phyloP scores from a whole-genome alignment of 306 rosid genomes.

The Malus fusca region DNA sequence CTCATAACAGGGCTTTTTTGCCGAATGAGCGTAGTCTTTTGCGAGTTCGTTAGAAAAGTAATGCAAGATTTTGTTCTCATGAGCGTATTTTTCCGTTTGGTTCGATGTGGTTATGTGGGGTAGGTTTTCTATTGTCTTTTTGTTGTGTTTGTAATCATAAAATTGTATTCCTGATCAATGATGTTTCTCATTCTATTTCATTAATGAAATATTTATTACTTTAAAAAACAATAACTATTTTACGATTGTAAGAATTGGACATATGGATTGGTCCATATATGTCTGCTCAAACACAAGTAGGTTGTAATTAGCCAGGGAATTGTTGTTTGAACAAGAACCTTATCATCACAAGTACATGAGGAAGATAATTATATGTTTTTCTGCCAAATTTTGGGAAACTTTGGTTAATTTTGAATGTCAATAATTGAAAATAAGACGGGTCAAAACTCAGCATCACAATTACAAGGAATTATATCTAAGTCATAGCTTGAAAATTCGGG shows the following conservation, averaged over 20 bases:
- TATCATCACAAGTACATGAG: conserved; percentile 14
- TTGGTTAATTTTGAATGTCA: neutral
- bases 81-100: too few species aligned
- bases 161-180: too few species aligned
- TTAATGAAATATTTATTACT: too few species aligned
- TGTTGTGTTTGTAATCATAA: too few species aligned
- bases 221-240: too few species aligned
- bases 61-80: too few species aligned
- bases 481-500: conserved; percentile 49
- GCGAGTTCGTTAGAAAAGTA: too few species aligned
- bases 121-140: too few species aligned
- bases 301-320: conserved; percentile 4
- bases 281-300: conserved; percentile 4
- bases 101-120: too few species aligned
- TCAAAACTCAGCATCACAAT: conserved; percentile 46
- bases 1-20: too few species aligned
- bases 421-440: conserved; percentile 16
- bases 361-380: conserved; percentile 9
- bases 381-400: conserved; percentile 4
- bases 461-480: conserved; percentile 28
- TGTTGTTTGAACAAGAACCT: conserved; percentile 13
- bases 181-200: too few species aligned
- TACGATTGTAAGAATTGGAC: neutral
- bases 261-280: neutral
- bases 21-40: too few species aligned